These are phyloP conservation scores for Heliamphora pulchella DNA, from an alignment of 179 eudicot genomes.

Conservation along the genomic window DNA sequence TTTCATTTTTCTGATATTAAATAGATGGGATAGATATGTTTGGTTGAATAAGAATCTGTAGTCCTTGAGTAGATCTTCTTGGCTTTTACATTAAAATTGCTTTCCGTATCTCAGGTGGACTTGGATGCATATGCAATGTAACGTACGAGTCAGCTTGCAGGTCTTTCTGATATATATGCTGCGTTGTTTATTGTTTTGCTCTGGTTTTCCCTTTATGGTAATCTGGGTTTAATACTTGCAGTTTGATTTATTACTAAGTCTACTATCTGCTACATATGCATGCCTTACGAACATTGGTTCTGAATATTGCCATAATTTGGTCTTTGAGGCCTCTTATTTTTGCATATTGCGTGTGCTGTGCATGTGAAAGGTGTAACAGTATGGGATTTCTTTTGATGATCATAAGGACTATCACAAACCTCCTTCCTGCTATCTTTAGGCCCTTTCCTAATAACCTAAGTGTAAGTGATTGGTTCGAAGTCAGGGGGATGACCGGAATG, in stretches of 20 bases:
- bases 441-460: not conserved
- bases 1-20: not conserved
- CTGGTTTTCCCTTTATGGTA: not conserved
- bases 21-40: not conserved
- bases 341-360: not conserved
- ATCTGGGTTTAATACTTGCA: not conserved
- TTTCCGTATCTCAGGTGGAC: constrained; percentile 45
- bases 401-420: not conserved
- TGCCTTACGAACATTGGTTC: not conserved
- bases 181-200: not conserved
- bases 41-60: not conserved
- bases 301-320: constrained; percentile 4
- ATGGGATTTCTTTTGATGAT: not conserved
- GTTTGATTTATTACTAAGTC: not conserved
- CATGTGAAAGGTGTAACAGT: not conserved
- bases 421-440: not conserved
- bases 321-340: not conserved
- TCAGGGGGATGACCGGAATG: too few relatives aligned
- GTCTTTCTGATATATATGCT: constrained; percentile 26
- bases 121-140: constrained; percentile 87
- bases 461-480: too few relatives aligned
- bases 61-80: not conserved
- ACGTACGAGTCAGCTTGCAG: constrained; percentile 76
- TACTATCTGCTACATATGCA: not conserved
- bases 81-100: not conserved